These are phyloP conservation scores for Aspergillus diversus DNA, from an alignment of 495 filamentous ascomycete species.

Conservation along the genomic window DNA sequence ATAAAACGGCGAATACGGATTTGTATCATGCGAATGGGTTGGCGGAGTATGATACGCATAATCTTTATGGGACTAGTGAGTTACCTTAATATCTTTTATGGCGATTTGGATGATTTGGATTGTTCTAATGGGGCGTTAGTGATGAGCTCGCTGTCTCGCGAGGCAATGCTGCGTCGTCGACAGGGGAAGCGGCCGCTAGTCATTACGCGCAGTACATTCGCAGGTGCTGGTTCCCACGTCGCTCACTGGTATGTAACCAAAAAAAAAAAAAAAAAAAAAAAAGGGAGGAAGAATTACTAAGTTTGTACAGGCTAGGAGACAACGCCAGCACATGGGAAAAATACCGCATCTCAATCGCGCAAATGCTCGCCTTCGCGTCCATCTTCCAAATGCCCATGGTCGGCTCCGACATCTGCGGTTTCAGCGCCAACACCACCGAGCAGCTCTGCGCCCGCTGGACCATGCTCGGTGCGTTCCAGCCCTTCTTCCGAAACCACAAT, in stretches of 20 bases:
- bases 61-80: slow-evolving; percentile 77
- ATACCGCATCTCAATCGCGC: slow-evolving; percentile 71
- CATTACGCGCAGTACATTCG: slow-evolving; percentile 85
- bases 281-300: too few species aligned
- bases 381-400: slow-evolving; percentile 89
- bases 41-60: slow-evolving; percentile 80
- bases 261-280: too few species aligned
- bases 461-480: slow-evolving; percentile 73
- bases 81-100: too few species aligned
- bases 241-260: slow-evolving; percentile 66
- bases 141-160: slow-evolving; percentile 72
- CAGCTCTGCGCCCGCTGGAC: slow-evolving; percentile 85
- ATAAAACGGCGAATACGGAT: slow-evolving; percentile 75
- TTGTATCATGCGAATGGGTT: slow-evolving; percentile 71
- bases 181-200: slow-evolving; percentile 71
- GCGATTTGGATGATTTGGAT: too few species aligned
- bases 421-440: slow-evolving; percentile 70
- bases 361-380: slow-evolving; percentile 74
- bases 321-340: slow-evolving; percentile 75
- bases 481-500: slow-evolving; percentile 87
- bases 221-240: slow-evolving; percentile 75
- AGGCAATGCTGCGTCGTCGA: slow-evolving; percentile 71
- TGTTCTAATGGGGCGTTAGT: slow-evolving; percentile 38
- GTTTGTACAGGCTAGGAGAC: slow-evolving; percentile 64
- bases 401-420: slow-evolving; percentile 83